A percentile compares a stretch with the other conserved stretches of the same genome.
phyloP scores from a whole-genome alignment of 192 early-diverging fungal species.

The Kickxella alabastrina region DNA sequence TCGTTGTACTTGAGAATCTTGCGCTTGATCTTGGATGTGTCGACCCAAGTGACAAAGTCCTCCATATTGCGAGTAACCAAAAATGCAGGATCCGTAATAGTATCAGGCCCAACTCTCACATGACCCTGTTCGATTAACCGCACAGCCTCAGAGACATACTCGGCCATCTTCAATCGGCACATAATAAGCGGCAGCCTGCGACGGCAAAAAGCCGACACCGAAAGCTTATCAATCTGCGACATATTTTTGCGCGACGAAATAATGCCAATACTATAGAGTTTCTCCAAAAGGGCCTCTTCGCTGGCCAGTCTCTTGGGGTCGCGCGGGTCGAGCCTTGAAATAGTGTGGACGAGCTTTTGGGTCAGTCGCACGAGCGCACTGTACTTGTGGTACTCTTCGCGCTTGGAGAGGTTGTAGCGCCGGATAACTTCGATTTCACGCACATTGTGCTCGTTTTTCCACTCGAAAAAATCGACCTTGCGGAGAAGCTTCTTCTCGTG shows the following conservation, averaged over 20 bases:
- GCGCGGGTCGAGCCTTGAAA: constrained; percentile 79
- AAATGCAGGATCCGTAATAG: constrained; percentile 85
- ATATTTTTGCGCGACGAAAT: constrained; percentile 74
- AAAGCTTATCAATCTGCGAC: constrained; percentile 72
- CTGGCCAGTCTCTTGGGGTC: constrained; percentile 74
- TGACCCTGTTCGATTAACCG: constrained; percentile 93
- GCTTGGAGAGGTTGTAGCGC: constrained; percentile 79
- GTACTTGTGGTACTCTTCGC: constrained; percentile 80
- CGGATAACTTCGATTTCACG: constrained; percentile 84
- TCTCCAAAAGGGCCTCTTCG: constrained; percentile 77
- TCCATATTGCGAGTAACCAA: constrained; percentile 85
- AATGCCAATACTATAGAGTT: constrained; percentile 82
- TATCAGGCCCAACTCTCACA: constrained; percentile 87
- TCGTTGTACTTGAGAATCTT: constrained; percentile 95
- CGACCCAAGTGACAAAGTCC: constrained; percentile 97
- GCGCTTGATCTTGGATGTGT: constrained; percentile 94
- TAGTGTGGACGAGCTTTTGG: constrained; percentile 74
- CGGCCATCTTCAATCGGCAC: constrained; percentile 92
- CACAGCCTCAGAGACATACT: constrained; percentile 87
- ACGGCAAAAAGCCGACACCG: constrained; percentile 82
- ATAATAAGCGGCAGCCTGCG: constrained; percentile 86
- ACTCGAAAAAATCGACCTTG: constrained; percentile 92
- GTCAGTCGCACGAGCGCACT: constrained; percentile 78
- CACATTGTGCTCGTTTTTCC: constrained; percentile 81
- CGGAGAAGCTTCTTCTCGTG: constrained; percentile 94